phyloP scores from a whole-genome alignment of 257 asterid species.

The Solanum gracilifrons region DNA sequence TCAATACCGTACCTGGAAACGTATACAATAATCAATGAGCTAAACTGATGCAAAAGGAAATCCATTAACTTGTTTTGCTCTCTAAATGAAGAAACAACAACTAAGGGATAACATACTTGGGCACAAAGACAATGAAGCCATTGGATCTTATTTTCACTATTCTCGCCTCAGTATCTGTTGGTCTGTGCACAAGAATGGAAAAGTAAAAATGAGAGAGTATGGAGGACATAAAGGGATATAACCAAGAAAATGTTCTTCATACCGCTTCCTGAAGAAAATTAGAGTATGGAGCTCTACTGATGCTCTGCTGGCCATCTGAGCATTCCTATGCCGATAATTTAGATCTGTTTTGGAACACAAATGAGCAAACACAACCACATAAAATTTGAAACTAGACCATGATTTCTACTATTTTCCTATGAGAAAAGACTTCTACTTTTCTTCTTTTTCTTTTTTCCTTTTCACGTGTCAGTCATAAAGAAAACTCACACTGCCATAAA shows the following conservation, averaged over 20 bases:
- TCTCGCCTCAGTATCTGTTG: conserved; percentile 94
- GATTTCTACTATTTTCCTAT: neutral
- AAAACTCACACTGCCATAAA: neutral
- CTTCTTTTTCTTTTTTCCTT: neutral
- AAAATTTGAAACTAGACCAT: neutral
- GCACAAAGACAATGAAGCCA: conserved; percentile 92
- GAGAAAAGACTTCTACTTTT: no score
- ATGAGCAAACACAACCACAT: neutral
- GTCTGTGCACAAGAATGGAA: conserved; percentile 51
- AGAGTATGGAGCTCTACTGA: conserved; percentile 97
- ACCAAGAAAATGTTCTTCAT: neutral
- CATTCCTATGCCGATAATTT: conserved; percentile 92
- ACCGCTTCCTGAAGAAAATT: conserved; percentile 85
- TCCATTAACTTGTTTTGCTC: neutral
- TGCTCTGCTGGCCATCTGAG: conserved; percentile 97
- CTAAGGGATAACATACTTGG: conserved; percentile 44
- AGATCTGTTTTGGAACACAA: conserved; percentile 40
- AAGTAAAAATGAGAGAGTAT: neutral
- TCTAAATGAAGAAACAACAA: neutral
- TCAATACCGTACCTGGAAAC: conserved; percentile 77
- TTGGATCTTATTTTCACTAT: conserved; percentile 80
- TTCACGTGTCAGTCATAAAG: neutral
- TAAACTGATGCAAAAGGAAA: neutral
- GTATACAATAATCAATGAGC: neutral
- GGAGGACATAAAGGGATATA: neutral